Evolutionary conservation across 169 alveolate genomes (phyloP), one percentile per base, ranked within the genome.

Genomic region (Eimeria praecox): DNA sequence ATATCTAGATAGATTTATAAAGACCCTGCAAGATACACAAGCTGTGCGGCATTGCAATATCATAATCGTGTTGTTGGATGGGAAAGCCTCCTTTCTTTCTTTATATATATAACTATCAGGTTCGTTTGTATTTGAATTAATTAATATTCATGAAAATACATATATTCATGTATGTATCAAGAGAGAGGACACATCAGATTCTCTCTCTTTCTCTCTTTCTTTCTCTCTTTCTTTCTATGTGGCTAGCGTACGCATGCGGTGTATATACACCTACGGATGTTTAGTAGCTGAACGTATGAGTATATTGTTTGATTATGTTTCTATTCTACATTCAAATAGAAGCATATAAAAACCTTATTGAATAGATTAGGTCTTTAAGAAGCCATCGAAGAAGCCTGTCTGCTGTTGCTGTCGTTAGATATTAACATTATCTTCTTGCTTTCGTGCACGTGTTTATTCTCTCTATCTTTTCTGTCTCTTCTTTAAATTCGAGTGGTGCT

Each of bases 231-330:
- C 64, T 78, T 9, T 20, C 69, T 4, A 33, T 27, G 69, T 80
- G 90, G 90, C 90, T 80, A 80, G 90, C 64, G 42, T 80, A n/a
- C 90, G 90, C 71, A 44, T 46, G 69, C 20, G 35, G 62, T 52
- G 59, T 44, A n/a, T 33, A 64, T 44, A n/a, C 56, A 64, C 9
- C 40, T 10, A 24, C 16, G n/a, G 40, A 20, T 8, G 56, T 14
- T 38, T 12, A 14, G 40, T 38, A 14, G 62, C 86, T 40, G 56
- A 54, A 40, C 62, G 3, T 10, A 40, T 75, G 33, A 1, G 2
- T 22, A n/a, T 44, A 24, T 40, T 75, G 35, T 75, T 38, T 38
- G 10, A 16, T 18, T 75, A 22, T 73, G 2, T 27, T 42, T 73
- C 22, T 27, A 35, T 73, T 44, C 83, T 1, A 44, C 83, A 30